Conservation (phyloP, 305 asterid species). For the Andrographis paniculata region DNA sequence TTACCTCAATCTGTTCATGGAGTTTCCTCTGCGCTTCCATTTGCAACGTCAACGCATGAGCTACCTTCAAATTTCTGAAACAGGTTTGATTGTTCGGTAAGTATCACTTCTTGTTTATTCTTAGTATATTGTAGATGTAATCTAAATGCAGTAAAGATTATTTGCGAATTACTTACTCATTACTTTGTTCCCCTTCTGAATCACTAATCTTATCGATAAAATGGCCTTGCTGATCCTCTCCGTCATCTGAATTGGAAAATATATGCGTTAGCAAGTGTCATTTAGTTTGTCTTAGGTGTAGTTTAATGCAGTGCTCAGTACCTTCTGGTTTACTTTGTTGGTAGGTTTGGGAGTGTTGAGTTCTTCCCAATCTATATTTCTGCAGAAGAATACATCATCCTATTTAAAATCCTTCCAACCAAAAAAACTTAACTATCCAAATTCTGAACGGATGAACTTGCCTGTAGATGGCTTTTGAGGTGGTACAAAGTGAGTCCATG, state of each 20-base stretch:
- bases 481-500: slow-evolving; percentile 88
- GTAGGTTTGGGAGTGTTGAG: slow-evolving; percentile 44
- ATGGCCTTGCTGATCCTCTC: slow-evolving; percentile 32
- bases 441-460: slow-evolving; percentile 11
- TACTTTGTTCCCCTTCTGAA: slow-evolving; percentile 39
- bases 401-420: slow-evolving; percentile 8
- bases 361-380: slow-evolving; percentile 84
- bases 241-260: slow-evolving; percentile 29
- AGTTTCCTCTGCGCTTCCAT: slow-evolving; percentile 93
- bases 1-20: slow-evolving; percentile 85
- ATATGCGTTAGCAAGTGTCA: slow-evolving; percentile 6
- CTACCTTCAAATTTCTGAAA: slow-evolving; percentile 42
- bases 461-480: slow-evolving; percentile 98
- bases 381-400: slow-evolving; percentile 25
- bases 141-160: background rate
- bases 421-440: background rate
- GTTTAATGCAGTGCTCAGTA: slow-evolving; percentile 15
- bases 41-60: slow-evolving; percentile 66
- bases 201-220: slow-evolving; percentile 29
- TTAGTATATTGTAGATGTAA: background rate
- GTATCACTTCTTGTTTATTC: background rate
- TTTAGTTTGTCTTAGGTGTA: background rate
- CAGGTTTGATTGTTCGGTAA: slow-evolving; percentile 13
- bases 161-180: slow-evolving; percentile 44
- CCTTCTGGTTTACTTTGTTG: slow-evolving; percentile 44